Evolutionary conservation across 2,329 filamentous ascomycete species (phyloP), one percentile per base, ranked within the genome.

Genomic region (Cladosporium sp.): DNA sequence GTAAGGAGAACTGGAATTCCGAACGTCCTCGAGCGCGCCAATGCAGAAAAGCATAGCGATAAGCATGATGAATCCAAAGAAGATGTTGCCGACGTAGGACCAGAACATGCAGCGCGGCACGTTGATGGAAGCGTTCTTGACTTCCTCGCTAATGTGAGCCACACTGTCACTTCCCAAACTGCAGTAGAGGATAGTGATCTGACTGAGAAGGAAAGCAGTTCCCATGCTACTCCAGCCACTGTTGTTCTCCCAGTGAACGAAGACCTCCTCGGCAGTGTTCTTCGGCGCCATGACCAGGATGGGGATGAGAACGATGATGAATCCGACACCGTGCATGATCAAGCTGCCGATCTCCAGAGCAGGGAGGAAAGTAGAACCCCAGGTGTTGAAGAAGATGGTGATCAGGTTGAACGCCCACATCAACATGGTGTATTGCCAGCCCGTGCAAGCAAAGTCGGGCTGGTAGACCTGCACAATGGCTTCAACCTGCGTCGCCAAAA

Each of bases 291-390:
- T 51, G 3, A 62, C 55, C 57, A 54, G 57, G 4, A 64, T 53
- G 4, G 59, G 57, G n/a, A 63, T 59, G 13, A 67, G n/a, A 19
- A 64, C 59, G 6, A 59, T 54, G 22, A 64, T 49, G 46, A 64
- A 67, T 8, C 59, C 64, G 16, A 57, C 53, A n/a, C 62, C 35
- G 46, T 66, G 62, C 7, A 59, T 38, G 38, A 61, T 38, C 38
- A 67, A 53, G 38, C 59, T 57, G 12, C 55, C 50, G 0, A 70
- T 71, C 60, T 79, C 77, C 32, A 62, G 46, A 16, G 54, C 48
- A 12, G 60, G 61, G 7, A 63, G 47, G 2, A 72, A 56, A 36
- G 66, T 67, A 3, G 69, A 70, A 18, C 48, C 53, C 45, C 50
- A 58, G 3, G 55, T 58, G 46, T 62, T 63, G 53, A 63, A 57